A percentile compares a stretch with the other conserved stretches of the same genome.
These are phyloP conservation scores for Dactylellina drechsleri DNA, from an alignment of 2,329 filamentous ascomycete genomes.

Conservation along the genomic window DNA sequence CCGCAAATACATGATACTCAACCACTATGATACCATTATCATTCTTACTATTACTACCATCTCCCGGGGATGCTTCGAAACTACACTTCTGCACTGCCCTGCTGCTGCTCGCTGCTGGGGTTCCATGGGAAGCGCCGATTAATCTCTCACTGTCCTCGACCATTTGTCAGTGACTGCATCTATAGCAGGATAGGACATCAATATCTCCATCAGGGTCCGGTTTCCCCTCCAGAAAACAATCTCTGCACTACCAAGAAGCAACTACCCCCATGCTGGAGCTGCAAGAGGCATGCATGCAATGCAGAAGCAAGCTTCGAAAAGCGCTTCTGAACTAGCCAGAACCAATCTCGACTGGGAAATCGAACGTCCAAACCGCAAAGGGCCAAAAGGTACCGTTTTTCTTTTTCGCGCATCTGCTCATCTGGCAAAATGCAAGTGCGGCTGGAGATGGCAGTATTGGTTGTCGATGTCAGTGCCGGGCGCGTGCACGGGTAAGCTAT, in stretches of 20 bases:
- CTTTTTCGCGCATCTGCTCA: neutral
- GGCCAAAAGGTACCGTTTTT: neutral
- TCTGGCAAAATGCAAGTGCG: conserved; percentile 40
- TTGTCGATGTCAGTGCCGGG: neutral
- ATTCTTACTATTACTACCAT: no score
- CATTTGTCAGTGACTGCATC: neutral
- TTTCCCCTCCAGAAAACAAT: neutral
- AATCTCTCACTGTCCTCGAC: conserved; percentile 21
- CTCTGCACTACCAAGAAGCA: neutral
- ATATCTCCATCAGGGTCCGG: conserved; percentile 6
- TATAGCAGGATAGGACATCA: conserved; percentile 1
- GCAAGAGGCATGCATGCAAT: neutral
- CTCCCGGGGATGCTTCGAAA: no score
- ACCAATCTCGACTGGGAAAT: conserved; percentile 22
- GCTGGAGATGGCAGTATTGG: conserved; percentile 14
- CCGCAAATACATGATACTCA: no score
- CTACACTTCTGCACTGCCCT: conserved; percentile 24
- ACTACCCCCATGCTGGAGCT: neutral
- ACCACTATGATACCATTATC: no score
- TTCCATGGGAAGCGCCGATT: conserved; percentile 8
- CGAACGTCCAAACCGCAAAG: neutral
- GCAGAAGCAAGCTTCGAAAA: neutral
- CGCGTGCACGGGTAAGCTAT: conserved; percentile 2
- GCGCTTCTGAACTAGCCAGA: neutral
- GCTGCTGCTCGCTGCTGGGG: neutral